Conservation (phyloP, 176 grass and related monocot genomes). For the Dactylis glomerata region DNA sequence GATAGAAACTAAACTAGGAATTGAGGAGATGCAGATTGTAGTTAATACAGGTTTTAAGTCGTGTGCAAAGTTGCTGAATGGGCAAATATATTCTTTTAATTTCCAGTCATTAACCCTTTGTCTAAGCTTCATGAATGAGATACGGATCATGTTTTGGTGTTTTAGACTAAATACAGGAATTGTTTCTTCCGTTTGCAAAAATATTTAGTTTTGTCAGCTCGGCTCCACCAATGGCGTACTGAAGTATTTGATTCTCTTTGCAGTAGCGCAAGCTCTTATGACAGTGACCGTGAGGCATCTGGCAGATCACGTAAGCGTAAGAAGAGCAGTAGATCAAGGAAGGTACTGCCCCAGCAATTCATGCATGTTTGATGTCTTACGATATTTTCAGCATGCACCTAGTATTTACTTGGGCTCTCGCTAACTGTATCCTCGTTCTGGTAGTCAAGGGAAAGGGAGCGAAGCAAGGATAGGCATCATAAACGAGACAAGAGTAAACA, state of each 20-base stretch:
- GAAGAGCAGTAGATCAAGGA: slow-evolving; percentile 63
- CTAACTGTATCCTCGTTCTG: neutral
- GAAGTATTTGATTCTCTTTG: slow-evolving; percentile 8
- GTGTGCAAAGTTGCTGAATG: neutral
- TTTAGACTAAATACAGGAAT: neutral
- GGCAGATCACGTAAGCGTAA: slow-evolving; percentile 55
- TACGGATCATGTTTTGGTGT: neutral
- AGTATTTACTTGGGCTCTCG: neutral
- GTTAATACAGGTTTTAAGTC: neutral
- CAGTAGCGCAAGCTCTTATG: slow-evolving; percentile 51
- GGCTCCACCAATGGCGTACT: neutral
- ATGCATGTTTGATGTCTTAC: slow-evolving; percentile 4
- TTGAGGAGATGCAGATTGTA: neutral
- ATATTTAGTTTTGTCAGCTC: neutral
- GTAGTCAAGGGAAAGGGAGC: slow-evolving; percentile 57
- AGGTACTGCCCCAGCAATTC: slow-evolving; percentile 28
- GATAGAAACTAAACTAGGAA: no score
- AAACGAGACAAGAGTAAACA: slow-evolving; percentile 56
- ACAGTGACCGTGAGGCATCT: slow-evolving; percentile 47
- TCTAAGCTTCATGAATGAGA: slow-evolving; percentile 11
- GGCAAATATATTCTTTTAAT: neutral
- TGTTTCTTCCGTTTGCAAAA: neutral
- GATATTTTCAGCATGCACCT: neutral
- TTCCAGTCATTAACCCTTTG: neutral
- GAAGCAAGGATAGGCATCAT: slow-evolving; percentile 49